Percentiles rank a stretch among this genome's conserved stretches.
phyloP scores from a whole-genome alignment of 164 flowering plant species.

The Vitis rotundifolia region DNA sequence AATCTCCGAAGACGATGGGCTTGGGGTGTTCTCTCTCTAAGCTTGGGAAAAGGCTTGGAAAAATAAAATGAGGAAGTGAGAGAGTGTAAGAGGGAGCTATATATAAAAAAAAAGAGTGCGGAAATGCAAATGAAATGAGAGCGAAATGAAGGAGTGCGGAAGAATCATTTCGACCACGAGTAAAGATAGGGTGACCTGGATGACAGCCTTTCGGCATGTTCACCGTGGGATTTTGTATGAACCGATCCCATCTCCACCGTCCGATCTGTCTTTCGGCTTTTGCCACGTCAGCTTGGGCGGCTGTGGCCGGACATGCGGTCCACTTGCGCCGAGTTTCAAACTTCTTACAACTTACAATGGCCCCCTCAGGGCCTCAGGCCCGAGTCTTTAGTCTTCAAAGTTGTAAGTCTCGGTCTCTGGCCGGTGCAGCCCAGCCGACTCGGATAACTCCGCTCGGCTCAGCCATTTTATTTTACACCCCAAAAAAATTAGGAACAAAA shows the following conservation, averaged over 20 bases:
- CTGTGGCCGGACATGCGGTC: not conserved
- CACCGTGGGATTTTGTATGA: not conserved
- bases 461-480: too few species aligned
- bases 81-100: not conserved
- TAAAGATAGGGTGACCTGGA: constrained; percentile 44
- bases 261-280: not conserved
- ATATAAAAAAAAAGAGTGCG: not conserved
- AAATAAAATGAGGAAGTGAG: not conserved
- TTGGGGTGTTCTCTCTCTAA: constrained; percentile 5
- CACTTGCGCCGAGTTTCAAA: not conserved
- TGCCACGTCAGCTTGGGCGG: constrained; percentile 1
- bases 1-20: constrained; percentile 13
- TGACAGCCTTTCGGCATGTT: constrained; percentile 33
- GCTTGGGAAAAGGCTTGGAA: not conserved
- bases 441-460: too few species aligned
- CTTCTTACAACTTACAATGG: not conserved
- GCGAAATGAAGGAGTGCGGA: constrained; percentile 7
- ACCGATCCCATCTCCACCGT: not conserved
- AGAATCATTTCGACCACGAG: constrained; percentile 39
- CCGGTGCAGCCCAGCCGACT: not conserved
- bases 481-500: too few species aligned
- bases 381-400: too few species aligned
- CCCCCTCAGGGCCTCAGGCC: not conserved
- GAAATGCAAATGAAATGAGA: constrained; percentile 29
- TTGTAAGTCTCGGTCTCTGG: not conserved